Conservation (phyloP, 768 basidiomycete genomes). For the Kwoniella dejecticola region DNA sequence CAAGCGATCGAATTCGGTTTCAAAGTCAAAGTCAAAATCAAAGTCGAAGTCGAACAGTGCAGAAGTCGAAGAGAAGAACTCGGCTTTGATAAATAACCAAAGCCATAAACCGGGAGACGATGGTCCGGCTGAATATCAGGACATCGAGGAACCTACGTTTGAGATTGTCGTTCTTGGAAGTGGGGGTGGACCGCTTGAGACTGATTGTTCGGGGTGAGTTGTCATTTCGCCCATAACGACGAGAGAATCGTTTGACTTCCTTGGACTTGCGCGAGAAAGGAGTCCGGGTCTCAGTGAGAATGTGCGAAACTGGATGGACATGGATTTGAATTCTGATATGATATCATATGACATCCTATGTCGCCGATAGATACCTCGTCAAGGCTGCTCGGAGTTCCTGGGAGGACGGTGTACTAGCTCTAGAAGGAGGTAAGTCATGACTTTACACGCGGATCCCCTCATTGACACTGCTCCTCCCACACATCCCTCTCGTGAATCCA, state of each 20-base stretch:
- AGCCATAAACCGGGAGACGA: too few species aligned
- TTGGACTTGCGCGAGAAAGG: too few species aligned
- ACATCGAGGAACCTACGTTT: slow-evolving; percentile 35
- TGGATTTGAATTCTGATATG: slow-evolving; percentile 11
- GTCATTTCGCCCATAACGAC: neutral
- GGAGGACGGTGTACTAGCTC: slow-evolving; percentile 76
- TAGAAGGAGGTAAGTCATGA: slow-evolving; percentile 76
- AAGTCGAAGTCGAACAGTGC: too few species aligned
- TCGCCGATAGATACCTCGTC: slow-evolving; percentile 71
- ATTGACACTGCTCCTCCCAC: neutral
- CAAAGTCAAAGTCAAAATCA: too few species aligned
- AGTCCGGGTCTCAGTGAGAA: too few species aligned
- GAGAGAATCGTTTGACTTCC: neutral
- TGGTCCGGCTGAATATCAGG: too few species aligned
- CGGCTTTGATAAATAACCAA: too few species aligned
- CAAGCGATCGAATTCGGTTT: too few species aligned
- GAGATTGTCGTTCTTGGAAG: slow-evolving; percentile 61
- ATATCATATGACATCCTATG: neutral
- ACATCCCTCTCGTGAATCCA: neutral
- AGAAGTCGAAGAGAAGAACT: too few species aligned
- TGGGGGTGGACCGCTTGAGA: slow-evolving; percentile 88
- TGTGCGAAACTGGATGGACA: slow-evolving; percentile 6
- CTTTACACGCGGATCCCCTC: neutral
- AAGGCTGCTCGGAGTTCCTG: slow-evolving; percentile 70
- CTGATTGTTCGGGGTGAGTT: slow-evolving; percentile 80